Conservation (phyloP, 306 rosid genomes). For the Begonia peltatifolia region DNA sequence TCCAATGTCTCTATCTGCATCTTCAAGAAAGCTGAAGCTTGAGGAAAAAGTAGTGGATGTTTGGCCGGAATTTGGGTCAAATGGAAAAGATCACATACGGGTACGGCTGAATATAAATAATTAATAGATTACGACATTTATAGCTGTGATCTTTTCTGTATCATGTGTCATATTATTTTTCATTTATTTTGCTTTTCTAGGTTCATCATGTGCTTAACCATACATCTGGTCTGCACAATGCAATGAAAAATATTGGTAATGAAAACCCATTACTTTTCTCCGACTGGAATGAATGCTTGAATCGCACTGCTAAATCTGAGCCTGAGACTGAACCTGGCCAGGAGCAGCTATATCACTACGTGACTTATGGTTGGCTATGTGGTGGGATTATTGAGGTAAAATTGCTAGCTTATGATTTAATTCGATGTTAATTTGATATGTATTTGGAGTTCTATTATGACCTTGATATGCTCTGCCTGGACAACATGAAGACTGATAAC, state of each 20-base stretch:
- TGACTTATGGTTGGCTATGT: conserved; percentile 85
- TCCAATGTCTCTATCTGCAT: conserved; percentile 9
- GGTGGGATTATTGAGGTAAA: conserved; percentile 95
- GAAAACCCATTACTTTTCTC: conserved; percentile 57
- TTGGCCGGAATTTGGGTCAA: conserved; percentile 84
- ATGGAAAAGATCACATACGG: conserved; percentile 68
- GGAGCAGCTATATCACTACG: conserved; percentile 78
- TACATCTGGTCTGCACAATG: conserved; percentile 95
- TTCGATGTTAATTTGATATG: not conserved
- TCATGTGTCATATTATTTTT: not conserved
- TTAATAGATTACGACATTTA: not conserved
- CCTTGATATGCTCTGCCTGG: too few species aligned
- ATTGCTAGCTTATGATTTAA: conserved; percentile 9
- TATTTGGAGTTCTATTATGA: too few species aligned
- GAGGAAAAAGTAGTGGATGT: conserved; percentile 67
- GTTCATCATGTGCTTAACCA: conserved; percentile 96
- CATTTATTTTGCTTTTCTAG: conserved; percentile 22
- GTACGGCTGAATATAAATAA: conserved; percentile 16
- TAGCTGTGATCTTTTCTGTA: not conserved
- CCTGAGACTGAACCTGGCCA: conserved; percentile 92
- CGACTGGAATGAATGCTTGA: conserved; percentile 88
- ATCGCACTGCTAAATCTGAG: conserved; percentile 33
- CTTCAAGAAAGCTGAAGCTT: conserved; percentile 60
- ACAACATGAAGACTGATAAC: too few species aligned
- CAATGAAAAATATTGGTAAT: conserved; percentile 31